Evolutionary conservation across 2,329 filamentous ascomycete species (phyloP).

Genomic region (Colletotrichum eremochloae): DNA sequence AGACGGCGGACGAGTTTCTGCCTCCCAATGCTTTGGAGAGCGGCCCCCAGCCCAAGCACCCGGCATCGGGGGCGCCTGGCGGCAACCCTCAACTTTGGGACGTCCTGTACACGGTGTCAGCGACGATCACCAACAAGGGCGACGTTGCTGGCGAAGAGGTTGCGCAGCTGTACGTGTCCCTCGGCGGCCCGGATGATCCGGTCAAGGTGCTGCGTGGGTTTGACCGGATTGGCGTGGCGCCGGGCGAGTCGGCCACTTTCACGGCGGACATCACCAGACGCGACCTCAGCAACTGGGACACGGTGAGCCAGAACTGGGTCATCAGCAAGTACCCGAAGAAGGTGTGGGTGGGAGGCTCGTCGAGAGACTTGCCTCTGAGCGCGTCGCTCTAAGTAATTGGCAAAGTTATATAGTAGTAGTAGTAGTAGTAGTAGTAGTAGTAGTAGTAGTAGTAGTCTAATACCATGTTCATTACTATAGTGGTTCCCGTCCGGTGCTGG

Average conservation of each 20-base stretch:
- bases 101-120: slow-evolving; percentile 75
- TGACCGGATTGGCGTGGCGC: slow-evolving; percentile 78
- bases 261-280: slow-evolving; percentile 78
- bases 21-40: slow-evolving; percentile 70
- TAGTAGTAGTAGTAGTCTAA: slow-evolving; percentile 16
- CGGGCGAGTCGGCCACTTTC: slow-evolving; percentile 78
- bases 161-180: slow-evolving; percentile 82
- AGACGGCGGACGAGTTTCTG: slow-evolving; percentile 69
- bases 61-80: slow-evolving; percentile 68
- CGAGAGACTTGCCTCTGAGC: slow-evolving; percentile 64
- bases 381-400: slow-evolving; percentile 45
- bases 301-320: slow-evolving; percentile 85
- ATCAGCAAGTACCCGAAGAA: slow-evolving; percentile 65
- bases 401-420: too few relatives aligned
- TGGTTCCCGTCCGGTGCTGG: background rate
- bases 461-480: slow-evolving; percentile 4
- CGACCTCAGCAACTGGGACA: slow-evolving; percentile 91
- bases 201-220: slow-evolving; percentile 80
- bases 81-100: slow-evolving; percentile 78
- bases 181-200: slow-evolving; percentile 83
- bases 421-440: slow-evolving; percentile 9
- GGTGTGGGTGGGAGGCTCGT: slow-evolving; percentile 68
- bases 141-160: slow-evolving; percentile 75
- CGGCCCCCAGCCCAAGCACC: slow-evolving; percentile 66
- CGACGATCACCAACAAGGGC: slow-evolving; percentile 80